Base-by-base conservation (phyloP, 2,329 filamentous ascomycete species). In the Fusarium burgessii region DNA sequence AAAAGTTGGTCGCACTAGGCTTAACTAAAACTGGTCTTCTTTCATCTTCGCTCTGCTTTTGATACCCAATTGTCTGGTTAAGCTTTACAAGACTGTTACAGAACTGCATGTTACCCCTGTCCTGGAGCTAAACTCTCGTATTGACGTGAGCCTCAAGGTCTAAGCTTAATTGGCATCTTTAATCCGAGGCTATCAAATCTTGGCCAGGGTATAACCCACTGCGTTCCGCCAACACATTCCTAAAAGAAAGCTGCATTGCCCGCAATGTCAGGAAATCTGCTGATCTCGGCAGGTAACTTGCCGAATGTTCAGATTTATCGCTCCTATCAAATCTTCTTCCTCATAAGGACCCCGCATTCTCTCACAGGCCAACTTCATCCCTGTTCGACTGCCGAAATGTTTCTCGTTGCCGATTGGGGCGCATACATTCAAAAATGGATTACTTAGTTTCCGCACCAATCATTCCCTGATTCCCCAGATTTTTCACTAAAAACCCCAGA, bases 401-500 rank as follows among this genome's bases (percentile, higher is more conserved):
- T 3, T 3, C 3, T 9, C 17, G 6, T 27, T 51, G 20, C 51
- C 66, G 27, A 71, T 71, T 71, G 69, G 69, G 8, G 69, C 69
- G 69, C 68, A 36, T 71, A 27, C 18, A 23, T 29, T 23, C 23
- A 36, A 41, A 11, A n/a, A 56, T 33, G 33, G 35, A 5, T 20
- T 47, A 29, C 23, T 42, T 15, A 27, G 51, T 52, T 71, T 49
- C 23, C 69, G 69, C 69, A 46, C 69, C 69, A 71, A 72, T 71
- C 69, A 71, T 20, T 49, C 51, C 56, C 60, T 43, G 50, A 58
- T 70, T 58, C 52, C 65, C 68, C 68, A 69, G 68, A 55, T 62
- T 66, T 29, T 23, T 45, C n/a, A 27, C 40, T 18, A 51, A 38
- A 38, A 46, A 43, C 40, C 68, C 64, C 55, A 40, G 68, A 61